Percentiles rank a stretch among this genome's conserved stretches.
phyloP scores from a whole-genome alignment of 192 early-diverging fungal genomes.

The Gamsiella multidivaricata region DNA sequence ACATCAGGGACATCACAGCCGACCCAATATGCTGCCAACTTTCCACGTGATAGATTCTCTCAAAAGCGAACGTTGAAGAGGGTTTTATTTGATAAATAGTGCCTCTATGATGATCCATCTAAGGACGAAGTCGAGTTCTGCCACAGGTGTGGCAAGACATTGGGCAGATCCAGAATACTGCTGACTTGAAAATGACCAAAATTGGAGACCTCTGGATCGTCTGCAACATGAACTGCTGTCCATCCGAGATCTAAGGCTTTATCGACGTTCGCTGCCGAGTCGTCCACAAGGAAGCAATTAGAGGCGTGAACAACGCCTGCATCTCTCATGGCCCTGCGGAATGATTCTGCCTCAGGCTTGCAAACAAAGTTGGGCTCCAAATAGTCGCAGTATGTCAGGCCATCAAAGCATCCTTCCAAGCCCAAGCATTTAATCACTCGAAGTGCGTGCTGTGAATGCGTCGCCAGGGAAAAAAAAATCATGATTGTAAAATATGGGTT shows the following conservation, averaged over 20 bases:
- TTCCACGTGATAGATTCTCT: too few relatives aligned
- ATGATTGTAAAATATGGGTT: background rate
- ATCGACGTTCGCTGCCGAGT: constrained; percentile 73
- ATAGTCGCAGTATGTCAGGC: constrained; percentile 83
- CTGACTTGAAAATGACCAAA: constrained; percentile 70
- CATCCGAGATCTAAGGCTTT: constrained; percentile 67
- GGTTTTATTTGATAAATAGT: too few relatives aligned
- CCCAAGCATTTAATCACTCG: constrained; percentile 72
- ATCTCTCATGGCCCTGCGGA: constrained; percentile 72
- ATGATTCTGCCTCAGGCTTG: constrained; percentile 71
- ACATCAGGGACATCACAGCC: too few relatives aligned
- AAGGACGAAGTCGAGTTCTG: too few relatives aligned
- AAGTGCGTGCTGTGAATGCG: constrained; percentile 76
- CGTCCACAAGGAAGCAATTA: constrained; percentile 83
- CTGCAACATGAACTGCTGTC: constrained; percentile 63
- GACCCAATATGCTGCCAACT: too few relatives aligned
- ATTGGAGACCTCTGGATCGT: constrained; percentile 46
- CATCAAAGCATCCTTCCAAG: constrained; percentile 79
- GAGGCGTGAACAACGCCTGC: constrained; percentile 67
- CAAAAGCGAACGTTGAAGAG: too few relatives aligned
- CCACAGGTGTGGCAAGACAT: constrained; percentile 72
- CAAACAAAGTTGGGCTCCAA: constrained; percentile 72
- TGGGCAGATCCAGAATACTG: constrained; percentile 69
- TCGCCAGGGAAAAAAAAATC: background rate
- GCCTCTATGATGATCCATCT: too few relatives aligned